Conservation (phyloP, 139 green algal species). For the Medakamo hakoo region DNA sequence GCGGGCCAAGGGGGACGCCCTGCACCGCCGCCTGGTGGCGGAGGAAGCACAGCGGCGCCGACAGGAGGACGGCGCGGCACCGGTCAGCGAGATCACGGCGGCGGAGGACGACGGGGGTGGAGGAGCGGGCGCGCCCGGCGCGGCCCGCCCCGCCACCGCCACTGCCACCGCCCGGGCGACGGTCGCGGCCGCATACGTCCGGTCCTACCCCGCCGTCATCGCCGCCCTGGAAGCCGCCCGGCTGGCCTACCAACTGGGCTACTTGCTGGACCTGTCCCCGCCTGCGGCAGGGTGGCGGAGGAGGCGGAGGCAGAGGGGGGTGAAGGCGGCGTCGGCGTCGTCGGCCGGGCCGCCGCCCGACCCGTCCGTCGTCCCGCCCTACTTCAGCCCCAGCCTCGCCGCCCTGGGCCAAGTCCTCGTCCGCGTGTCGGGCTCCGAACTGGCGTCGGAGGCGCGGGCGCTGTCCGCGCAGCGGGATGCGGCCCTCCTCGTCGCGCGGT, state of each 20-base stretch:
- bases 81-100: too few relatives aligned
- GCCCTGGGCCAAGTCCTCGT: constrained; percentile 39
- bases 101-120: too few relatives aligned
- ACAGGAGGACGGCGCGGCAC: too few relatives aligned
- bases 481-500: background rate
- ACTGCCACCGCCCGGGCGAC: background rate
- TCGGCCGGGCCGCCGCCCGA: too few relatives aligned
- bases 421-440: constrained; percentile 37
- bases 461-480: background rate
- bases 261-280: constrained; percentile 31
- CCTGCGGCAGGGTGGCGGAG: background rate
- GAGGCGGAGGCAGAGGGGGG: background rate
- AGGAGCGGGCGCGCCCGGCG: constrained; percentile 7
- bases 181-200: constrained; percentile 13
- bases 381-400: constrained; percentile 33
- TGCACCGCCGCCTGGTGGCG: constrained; percentile 14
- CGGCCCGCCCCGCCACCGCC: constrained; percentile 3
- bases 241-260: constrained; percentile 56
- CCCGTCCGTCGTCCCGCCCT: constrained; percentile 17
- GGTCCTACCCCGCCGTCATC: constrained; percentile 33
- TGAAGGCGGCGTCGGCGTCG: background rate
- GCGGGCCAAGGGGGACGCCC: constrained; percentile 33
- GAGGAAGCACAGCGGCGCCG: constrained; percentile 1
- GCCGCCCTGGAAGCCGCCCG: constrained; percentile 26
- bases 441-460: constrained; percentile 14